Base-by-base conservation (phyloP, 371 early-diverging fungal genomes). In the Syncephalastrum monosporum region DNA sequence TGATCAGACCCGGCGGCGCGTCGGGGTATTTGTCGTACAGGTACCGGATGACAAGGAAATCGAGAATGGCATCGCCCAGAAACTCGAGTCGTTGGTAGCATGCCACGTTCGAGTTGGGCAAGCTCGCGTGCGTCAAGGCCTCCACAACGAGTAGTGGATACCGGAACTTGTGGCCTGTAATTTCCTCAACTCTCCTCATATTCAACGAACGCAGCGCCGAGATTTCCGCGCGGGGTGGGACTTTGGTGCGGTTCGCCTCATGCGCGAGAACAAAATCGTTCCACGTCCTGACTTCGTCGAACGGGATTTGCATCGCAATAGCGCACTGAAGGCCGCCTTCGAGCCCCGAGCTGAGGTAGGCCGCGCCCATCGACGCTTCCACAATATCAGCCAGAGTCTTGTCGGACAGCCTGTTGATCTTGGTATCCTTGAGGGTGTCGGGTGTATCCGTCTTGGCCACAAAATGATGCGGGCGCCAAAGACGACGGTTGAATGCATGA, bases 21-120 rank as follows among this genome's bases (percentile, higher is more conserved):
- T 71, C 59, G 5, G 79, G 80, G 53, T 82, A 77, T 56, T 75
- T 78, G 15, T 80, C 59, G 60, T 78, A 96, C 50, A 93, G 81
- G 49, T 91, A 81, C 16, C 82, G 74, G 8, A 91, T 88, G 0
- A 91, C 83, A 55, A 92, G 72, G 63, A 87, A 92, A 59, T 93
- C 94, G 16, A 97, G 65, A 8, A 96, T 84, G 0, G 96, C 91
- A 67, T 98, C 97, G n/a, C 98, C 98, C 50, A 97, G 64, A 64
- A 91, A 97, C 74, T 98, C 97, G 3, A 98, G 78, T 4, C 97
- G 89, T 71, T 97, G 91, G 63, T 94, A 97, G 60, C 91, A 92
- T 10, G 77, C 67, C 0, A 82, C 77, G 14, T 70, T 69, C 0
- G 77, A 69, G 43, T 82, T 78, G 17, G 83, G 77, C 6, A 82